Conservation (phyloP, 768 basidiomycete species). For the Cyclocybe cylindracea region DNA sequence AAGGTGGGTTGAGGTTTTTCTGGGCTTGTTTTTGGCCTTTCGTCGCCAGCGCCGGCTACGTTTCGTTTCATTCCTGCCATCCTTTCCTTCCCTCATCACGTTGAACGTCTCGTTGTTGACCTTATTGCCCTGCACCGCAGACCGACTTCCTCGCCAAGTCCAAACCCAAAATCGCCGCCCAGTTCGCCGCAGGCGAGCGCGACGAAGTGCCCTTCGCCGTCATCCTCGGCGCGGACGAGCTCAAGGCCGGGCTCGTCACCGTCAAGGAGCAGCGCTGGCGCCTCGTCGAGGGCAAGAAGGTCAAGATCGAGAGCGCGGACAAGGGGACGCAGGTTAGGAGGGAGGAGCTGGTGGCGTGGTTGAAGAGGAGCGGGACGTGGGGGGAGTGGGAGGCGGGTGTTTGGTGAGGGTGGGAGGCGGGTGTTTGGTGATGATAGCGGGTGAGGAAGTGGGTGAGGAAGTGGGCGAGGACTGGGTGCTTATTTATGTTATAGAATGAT, state of each 20-base stretch:
- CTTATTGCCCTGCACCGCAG: conserved; percentile 40
- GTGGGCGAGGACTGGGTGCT: too few relatives aligned
- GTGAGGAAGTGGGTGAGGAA: too few relatives aligned
- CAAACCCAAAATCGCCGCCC: conserved; percentile 85
- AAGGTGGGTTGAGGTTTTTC: conserved; percentile 71
- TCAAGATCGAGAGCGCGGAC: conserved; percentile 59
- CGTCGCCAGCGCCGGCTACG: too few relatives aligned
- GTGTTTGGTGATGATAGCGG: too few relatives aligned
- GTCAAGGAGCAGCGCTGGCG: conserved; percentile 94
- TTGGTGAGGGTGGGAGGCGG: conserved; percentile 10
- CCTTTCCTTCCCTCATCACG: neutral
- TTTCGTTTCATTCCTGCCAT: conserved; percentile 7
- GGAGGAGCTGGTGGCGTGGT: conserved; percentile 60
- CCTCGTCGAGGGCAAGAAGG: conserved; percentile 70
- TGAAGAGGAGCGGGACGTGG: conserved; percentile 52
- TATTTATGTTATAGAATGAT: too few relatives aligned
- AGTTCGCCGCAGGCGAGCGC: conserved; percentile 88
- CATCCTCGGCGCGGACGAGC: conserved; percentile 87
- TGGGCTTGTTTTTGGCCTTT: too few relatives aligned
- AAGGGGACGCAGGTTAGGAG: conserved; percentile 69
- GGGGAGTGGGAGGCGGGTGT: conserved; percentile 41
- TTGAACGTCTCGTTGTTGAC: neutral
- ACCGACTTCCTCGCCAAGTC: conserved; percentile 91
- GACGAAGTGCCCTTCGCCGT: conserved; percentile 94
- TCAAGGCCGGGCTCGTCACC: conserved; percentile 79